A percentile compares a stretch with the other conserved stretches of the same genome.
phyloP scores from a whole-genome alignment of 306 rosid species.

The Cicer cuneatum region DNA sequence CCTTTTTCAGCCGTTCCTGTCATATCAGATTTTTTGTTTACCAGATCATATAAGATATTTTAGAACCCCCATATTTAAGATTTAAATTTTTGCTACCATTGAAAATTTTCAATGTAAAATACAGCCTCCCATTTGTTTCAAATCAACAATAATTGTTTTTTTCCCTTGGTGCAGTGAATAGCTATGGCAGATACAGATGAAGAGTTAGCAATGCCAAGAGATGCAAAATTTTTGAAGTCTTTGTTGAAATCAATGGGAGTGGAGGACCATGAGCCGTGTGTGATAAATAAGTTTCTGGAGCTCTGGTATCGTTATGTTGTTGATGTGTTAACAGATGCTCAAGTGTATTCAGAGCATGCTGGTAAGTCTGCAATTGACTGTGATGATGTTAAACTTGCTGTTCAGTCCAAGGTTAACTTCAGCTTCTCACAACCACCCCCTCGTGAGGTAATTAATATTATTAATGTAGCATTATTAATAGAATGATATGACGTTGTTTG shows the following conservation, averaged over 20 bases:
- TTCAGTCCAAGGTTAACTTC: constrained; percentile 82
- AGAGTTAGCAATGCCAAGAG: constrained; percentile 72
- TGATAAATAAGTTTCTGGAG: constrained; percentile 84
- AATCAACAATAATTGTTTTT: background rate
- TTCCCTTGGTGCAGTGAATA: background rate
- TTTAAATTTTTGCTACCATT: too few species aligned
- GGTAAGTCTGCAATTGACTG: constrained; percentile 73
- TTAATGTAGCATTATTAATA: background rate
- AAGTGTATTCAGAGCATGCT: constrained; percentile 89
- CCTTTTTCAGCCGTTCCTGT: too few species aligned
- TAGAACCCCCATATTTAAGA: too few species aligned
- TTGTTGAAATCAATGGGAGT: constrained; percentile 89
- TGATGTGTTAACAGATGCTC: constrained; percentile 81
- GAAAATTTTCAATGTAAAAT: background rate
- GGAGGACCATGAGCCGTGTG: constrained; percentile 83
- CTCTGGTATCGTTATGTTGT: constrained; percentile 87
- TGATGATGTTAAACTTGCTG: constrained; percentile 87
- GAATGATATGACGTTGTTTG: too few species aligned
- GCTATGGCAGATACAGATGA: constrained; percentile 78
- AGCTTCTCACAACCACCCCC: constrained; percentile 98
- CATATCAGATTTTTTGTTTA: too few species aligned
- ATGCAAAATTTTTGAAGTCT: constrained; percentile 77
- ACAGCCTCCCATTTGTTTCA: background rate
- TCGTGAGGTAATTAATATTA: constrained; percentile 69
- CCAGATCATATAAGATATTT: too few species aligned